A percentile compares a stretch with the other conserved stretches of the same genome.
Conservation (phyloP, 495 filamentous ascomycete species). For the Viridothelium virens region DNA sequence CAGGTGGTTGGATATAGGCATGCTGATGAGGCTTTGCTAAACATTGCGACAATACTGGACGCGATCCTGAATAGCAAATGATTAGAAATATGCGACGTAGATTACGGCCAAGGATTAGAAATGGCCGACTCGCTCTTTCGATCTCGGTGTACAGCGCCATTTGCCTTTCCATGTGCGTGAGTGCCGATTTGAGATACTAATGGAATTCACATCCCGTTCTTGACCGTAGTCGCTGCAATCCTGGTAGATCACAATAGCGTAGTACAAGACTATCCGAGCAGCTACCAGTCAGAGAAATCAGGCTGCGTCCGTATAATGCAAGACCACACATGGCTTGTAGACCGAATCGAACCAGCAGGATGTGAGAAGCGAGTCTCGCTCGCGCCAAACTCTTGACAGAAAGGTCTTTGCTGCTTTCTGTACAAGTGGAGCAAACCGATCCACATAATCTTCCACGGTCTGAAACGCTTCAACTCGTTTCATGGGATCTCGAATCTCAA, state of each 20-base stretch:
- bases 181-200: neutral
- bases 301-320: constrained; percentile 11
- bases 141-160: constrained; percentile 2
- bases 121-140: constrained; percentile 9
- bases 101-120: constrained; percentile 9
- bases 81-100: constrained; percentile 10
- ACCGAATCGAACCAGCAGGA: constrained; percentile 6
- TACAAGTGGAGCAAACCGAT: constrained; percentile 10
- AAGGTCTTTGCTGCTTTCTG: constrained; percentile 11
- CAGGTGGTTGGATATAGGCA: constrained; percentile 11
- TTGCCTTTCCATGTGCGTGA: constrained; percentile 9
- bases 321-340: constrained; percentile 9
- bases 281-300: constrained; percentile 2
- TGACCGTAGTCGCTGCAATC: constrained; percentile 1
- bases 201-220: constrained; percentile 6
- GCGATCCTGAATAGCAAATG: constrained; percentile 9
- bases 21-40: constrained; percentile 12
- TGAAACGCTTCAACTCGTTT: constrained; percentile 10
- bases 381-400: constrained; percentile 12
- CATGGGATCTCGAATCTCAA: constrained; percentile 19
- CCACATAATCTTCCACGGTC: constrained; percentile 6
- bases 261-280: constrained; percentile 1
- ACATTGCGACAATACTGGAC: constrained; percentile 9
- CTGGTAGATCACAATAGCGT: constrained; percentile 4
- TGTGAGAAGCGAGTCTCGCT: constrained; percentile 10